Conservation (phyloP, 257 asterid genomes). For the Solanum clarkiae region DNA sequence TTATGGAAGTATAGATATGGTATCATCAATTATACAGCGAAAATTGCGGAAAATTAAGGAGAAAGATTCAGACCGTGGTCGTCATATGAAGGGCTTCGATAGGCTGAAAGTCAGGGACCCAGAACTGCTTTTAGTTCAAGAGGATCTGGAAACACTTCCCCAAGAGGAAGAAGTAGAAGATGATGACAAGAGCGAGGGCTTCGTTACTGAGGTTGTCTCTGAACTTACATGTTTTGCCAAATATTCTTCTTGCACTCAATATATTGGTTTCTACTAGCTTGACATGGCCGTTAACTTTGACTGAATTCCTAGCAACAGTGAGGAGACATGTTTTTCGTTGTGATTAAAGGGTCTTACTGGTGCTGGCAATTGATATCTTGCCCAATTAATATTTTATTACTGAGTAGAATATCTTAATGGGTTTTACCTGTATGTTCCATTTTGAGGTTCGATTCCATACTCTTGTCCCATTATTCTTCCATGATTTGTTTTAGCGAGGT, state of each 20-base stretch:
- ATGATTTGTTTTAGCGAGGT: neutral
- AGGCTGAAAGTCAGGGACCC: constrained; percentile 58
- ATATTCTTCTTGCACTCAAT: neutral
- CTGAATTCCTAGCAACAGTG: neutral
- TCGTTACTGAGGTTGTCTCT: constrained; percentile 41
- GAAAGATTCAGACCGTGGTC: constrained; percentile 86
- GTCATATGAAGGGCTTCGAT: constrained; percentile 85
- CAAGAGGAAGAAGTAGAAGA: constrained; percentile 28
- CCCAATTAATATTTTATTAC: neutral
- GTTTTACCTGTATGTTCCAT: neutral
- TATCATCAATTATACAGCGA: constrained; percentile 67
- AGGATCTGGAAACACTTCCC: constrained; percentile 25
- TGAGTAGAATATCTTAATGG: neutral
- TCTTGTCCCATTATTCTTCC: neutral
- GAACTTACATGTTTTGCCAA: neutral
- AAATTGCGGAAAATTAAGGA: constrained; percentile 93
- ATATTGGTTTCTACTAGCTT: neutral
- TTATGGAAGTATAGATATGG: constrained; percentile 71
- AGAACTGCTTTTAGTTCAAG: constrained; percentile 7
- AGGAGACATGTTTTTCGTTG: neutral
- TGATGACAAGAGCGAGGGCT: constrained; percentile 16
- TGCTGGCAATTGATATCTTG: neutral
- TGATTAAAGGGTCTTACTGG: neutral
- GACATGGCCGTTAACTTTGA: neutral
- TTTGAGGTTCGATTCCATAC: neutral